These are phyloP conservation scores for Phialophora verrucosa DNA, from an alignment of 2,329 filamentous ascomycete species.

Conservation along the genomic window DNA sequence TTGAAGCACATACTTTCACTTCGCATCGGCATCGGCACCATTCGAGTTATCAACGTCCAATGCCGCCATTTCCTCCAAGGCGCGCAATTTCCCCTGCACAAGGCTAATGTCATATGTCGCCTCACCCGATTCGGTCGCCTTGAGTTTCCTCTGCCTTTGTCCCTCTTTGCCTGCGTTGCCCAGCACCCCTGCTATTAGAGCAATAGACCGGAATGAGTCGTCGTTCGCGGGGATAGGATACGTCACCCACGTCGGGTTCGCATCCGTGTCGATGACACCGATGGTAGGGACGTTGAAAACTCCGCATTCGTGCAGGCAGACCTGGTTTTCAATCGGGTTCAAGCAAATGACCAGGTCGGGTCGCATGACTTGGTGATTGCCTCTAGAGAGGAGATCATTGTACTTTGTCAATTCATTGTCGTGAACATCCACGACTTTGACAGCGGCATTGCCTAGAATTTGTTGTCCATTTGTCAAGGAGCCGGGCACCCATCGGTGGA, in stretches of 20 bases:
- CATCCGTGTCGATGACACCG: conserved; percentile 91
- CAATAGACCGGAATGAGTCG: conserved; percentile 84
- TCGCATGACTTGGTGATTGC: conserved; percentile 69
- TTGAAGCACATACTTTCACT: not conserved
- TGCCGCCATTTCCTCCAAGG: conserved; percentile 30
- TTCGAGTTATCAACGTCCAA: conserved; percentile 24
- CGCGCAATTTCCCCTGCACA: conserved; percentile 37
- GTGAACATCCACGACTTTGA: conserved; percentile 77
- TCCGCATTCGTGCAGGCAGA: conserved; percentile 88
- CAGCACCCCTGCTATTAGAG: conserved; percentile 82
- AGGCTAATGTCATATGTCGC: conserved; percentile 60
- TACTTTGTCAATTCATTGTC: conserved; percentile 71
- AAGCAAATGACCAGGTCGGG: conserved; percentile 92
- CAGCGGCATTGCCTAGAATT: conserved; percentile 72
- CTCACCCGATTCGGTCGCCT: conserved; percentile 62
- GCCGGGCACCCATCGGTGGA: conserved; percentile 90
- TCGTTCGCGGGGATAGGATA: conserved; percentile 98
- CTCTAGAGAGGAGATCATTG: conserved; percentile 62
- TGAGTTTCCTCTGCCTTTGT: conserved; percentile 67
- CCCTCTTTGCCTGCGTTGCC: conserved; percentile 83
- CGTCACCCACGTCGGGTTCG: conserved; percentile 89
- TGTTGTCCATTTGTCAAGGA: conserved; percentile 91
- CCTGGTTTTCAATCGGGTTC: conserved; percentile 91
- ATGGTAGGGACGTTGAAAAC: conserved; percentile 89
- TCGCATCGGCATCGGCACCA: not conserved